Evolutionary conservation across 768 basidiomycete genomes (phyloP), one percentile per base, ranked within the genome.

Genomic region (Lentinula edodes): DNA sequence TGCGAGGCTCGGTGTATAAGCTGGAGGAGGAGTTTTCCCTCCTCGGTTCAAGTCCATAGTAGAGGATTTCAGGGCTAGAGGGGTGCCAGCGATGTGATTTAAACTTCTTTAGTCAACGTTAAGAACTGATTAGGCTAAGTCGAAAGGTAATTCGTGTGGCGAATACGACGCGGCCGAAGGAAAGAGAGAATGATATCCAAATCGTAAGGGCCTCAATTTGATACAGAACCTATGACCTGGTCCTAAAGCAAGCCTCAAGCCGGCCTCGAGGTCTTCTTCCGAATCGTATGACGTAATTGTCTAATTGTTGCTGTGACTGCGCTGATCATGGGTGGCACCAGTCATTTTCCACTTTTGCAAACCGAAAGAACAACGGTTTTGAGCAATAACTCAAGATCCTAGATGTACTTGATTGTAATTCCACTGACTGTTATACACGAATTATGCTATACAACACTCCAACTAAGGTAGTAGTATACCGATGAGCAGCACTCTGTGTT

Each of bases 21-120:
- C 58, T 35, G 58, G 58, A 20, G 58, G 58, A 9, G 58, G 58
- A 1, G 58, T 59, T 41, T 59, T 48, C 23, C 18, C n/a, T 18
- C 58, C 53, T 23, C 38, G 55, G 23, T 41, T 42, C 23, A 56
- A 56, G 39, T 23, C 55, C 10, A 28, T 28, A 7, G 38, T 34
- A 43, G 55, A 28, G 39, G 35, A 16, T 41, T 56, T 41, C 41
- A 43, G 28, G 10, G 41, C 18, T 16, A 39, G 36, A 23, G 23
- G 28, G 28, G 28, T 28, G 28, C 28, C 28, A 28, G 28, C 28
- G 3, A 28, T 28, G 28, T 28, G 3, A 3, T 28, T 28, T 28
- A 28, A 28, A 28, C 28, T 28, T 28, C 50, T 34, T 51, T 45
- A 45, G 50, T 23, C 10, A 50, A 36, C 28, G 51, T 52, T 32